phyloP scores from a whole-genome alignment of 768 basidiomycete genomes.

The Chalciporus sphaerocephalus region DNA sequence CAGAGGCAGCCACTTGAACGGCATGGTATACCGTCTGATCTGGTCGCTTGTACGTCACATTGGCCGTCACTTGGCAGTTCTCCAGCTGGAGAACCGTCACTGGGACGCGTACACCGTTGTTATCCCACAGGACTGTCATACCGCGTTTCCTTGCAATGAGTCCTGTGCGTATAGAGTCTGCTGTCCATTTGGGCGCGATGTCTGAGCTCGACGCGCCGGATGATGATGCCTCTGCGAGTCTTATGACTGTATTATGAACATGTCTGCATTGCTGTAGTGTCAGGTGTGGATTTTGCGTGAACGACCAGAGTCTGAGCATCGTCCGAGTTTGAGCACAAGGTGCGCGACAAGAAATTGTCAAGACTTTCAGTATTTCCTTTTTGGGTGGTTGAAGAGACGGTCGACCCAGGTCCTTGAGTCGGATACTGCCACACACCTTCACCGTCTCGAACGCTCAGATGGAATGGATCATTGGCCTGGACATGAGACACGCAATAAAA shows the following conservation, averaged over 20 bases:
- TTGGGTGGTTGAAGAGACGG: slow-evolving; percentile 2
- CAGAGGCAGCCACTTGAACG: slow-evolving; percentile 88
- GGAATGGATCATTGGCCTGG: slow-evolving; percentile 78
- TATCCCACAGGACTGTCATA: slow-evolving; percentile 92
- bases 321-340: slow-evolving; percentile 16
- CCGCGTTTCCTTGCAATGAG: slow-evolving; percentile 93
- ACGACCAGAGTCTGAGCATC: slow-evolving; percentile 54
- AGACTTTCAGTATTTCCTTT: slow-evolving; percentile 16
- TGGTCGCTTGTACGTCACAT: slow-evolving; percentile 58
- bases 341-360: slow-evolving; percentile 3
- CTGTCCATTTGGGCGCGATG: slow-evolving; percentile 65
- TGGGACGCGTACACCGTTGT: slow-evolving; percentile 80
- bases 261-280: slow-evolving; percentile 34
- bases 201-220: slow-evolving; percentile 18
- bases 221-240: slow-evolving; percentile 26
- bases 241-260: slow-evolving; percentile 41
- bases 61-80: slow-evolving; percentile 85
- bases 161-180: slow-evolving; percentile 83
- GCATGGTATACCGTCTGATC: slow-evolving; percentile 78
- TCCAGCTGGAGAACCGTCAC: slow-evolving; percentile 95
- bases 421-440: slow-evolving; percentile 21
- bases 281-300: slow-evolving; percentile 37
- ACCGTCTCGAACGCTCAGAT: slow-evolving; percentile 36
- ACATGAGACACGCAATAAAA: slow-evolving; percentile 37
- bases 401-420: slow-evolving; percentile 19